Percentiles rank a stretch among this genome's conserved stretches.
Evolutionary conservation across 1,139 yeast species (phyloP).

Genomic region (Tardiomyces blankii): DNA sequence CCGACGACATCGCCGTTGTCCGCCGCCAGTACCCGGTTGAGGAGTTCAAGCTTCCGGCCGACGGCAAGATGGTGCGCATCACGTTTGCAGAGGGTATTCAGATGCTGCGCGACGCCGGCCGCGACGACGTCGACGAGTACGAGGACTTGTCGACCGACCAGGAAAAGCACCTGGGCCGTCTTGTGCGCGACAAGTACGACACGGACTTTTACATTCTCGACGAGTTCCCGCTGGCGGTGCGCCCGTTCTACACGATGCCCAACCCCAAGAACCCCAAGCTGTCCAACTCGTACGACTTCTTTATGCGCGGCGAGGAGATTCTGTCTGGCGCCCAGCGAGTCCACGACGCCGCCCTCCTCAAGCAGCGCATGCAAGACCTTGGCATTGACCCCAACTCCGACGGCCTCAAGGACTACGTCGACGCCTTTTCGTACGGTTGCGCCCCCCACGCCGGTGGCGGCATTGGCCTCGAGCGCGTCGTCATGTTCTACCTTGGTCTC

Average conservation of each 20-base stretch:
- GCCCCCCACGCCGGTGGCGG: slow-evolving; percentile 99
- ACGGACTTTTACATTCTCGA: slow-evolving; percentile 97
- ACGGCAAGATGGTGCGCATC: slow-evolving; percentile 71
- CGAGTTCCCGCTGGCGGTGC: slow-evolving; percentile 90
- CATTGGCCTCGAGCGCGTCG: slow-evolving; percentile 96
- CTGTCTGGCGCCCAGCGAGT: slow-evolving; percentile 98
- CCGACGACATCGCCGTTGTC: slow-evolving; percentile 76
- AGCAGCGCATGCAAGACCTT: slow-evolving; percentile 70
- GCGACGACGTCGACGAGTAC: slow-evolving; percentile 66
- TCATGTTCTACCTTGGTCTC: slow-evolving; percentile 93
- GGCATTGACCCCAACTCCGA: slow-evolving; percentile 72
- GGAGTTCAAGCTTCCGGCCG: slow-evolving; percentile 79
- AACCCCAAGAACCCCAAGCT: slow-evolving; percentile 84
- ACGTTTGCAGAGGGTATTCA: slow-evolving; percentile 86
- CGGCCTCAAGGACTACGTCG: slow-evolving; percentile 83
- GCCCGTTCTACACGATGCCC: slow-evolving; percentile 99
- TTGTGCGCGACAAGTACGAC: slow-evolving; percentile 87
- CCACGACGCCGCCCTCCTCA: slow-evolving; percentile 79
- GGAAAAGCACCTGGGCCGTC: slow-evolving; percentile 83
- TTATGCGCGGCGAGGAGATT: slow-evolving; percentile 99
- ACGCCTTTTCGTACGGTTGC: slow-evolving; percentile 90
- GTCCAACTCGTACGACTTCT: slow-evolving; percentile 88
- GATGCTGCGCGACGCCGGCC: slow-evolving; percentile 68
- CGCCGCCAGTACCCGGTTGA: slow-evolving; percentile 96
- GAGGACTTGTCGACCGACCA: slow-evolving; percentile 92